These are phyloP conservation scores for Remersonia thermophila DNA, from an alignment of 2,329 filamentous ascomycete species.

Conservation along the genomic window DNA sequence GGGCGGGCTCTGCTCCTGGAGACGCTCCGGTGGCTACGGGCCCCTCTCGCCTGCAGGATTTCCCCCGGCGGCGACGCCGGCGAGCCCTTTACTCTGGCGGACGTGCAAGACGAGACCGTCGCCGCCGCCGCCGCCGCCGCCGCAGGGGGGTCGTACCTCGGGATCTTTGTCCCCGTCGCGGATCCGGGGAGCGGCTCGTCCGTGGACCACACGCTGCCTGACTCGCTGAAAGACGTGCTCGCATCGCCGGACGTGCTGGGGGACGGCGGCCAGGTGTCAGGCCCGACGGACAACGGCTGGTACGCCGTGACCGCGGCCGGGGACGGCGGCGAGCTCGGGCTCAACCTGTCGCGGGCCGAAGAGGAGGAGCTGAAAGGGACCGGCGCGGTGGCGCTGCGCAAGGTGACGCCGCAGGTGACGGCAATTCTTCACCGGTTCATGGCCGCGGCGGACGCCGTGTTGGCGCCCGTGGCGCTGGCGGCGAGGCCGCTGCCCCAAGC, in stretches of 20 bases:
- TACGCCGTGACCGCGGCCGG: neutral
- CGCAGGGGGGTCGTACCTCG: no score
- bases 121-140: no score
- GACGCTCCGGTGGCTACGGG: slow-evolving; percentile 2
- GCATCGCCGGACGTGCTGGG: neutral
- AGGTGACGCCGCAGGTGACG: neutral
- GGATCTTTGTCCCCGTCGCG: neutral
- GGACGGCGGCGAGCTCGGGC: slow-evolving; percentile 1
- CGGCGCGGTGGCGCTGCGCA: neutral
- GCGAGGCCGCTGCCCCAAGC: neutral
- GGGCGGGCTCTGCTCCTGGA: slow-evolving; percentile 1
- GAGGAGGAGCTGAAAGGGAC: slow-evolving; percentile 1
- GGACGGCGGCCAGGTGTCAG: neutral
- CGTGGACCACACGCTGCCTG: slow-evolving; percentile 1
- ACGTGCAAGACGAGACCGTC: neutral
- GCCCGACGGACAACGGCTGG: neutral
- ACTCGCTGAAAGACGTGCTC: neutral
- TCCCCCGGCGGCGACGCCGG: neutral
- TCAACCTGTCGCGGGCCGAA: slow-evolving; percentile 1
- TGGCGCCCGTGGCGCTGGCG: neutral
- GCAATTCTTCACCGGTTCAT: slow-evolving; percentile 1
- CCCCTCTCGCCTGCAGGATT: neutral
- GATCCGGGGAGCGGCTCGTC: neutral
- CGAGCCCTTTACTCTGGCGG: slow-evolving; percentile 1
- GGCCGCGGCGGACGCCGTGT: neutral